phyloP scores from a whole-genome alignment of 495 filamentous ascomycete species.

The Penicillium salamii region DNA sequence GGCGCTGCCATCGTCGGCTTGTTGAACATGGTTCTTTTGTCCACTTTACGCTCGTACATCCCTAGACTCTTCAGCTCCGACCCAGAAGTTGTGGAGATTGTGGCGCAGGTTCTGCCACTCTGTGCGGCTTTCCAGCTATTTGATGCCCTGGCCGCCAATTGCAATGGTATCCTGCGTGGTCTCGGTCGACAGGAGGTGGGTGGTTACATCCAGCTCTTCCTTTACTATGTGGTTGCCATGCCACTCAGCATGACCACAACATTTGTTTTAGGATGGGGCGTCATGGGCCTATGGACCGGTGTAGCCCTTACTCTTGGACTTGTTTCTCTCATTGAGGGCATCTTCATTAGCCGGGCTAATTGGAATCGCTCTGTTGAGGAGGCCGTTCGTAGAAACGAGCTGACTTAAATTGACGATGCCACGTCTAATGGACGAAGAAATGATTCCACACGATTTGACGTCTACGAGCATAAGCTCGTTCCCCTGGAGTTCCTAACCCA shows the following conservation, averaged over 20 bases:
- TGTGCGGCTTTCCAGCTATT: constrained; percentile 86
- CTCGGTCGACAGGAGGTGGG: constrained; percentile 84
- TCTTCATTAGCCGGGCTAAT: constrained; percentile 62
- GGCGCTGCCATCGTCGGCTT: constrained; percentile 66
- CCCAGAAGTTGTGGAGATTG: constrained; percentile 70
- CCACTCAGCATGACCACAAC: constrained; percentile 76
- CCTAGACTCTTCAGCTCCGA: constrained; percentile 80
- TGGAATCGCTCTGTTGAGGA: constrained; percentile 76
- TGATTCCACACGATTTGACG: background rate
- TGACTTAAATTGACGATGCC: constrained; percentile 37
- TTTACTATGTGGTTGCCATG: constrained; percentile 82
- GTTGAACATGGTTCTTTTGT: constrained; percentile 70
- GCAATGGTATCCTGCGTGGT: constrained; percentile 80
- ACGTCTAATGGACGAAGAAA: background rate
- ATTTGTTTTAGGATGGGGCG: constrained; percentile 69
- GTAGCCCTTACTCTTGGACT: constrained; percentile 66
- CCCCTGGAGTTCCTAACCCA: too few species aligned
- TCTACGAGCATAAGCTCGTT: too few species aligned
- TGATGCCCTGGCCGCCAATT: constrained; percentile 72
- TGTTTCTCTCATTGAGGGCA: constrained; percentile 62
- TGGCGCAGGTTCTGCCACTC: constrained; percentile 69
- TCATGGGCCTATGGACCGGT: constrained; percentile 80
- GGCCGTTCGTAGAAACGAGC: constrained; percentile 63
- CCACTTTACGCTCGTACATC: constrained; percentile 60
- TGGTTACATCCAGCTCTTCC: constrained; percentile 79